Base-by-base conservation (phyloP, 2,329 filamentous ascomycete species). In the Colletotrichum chlorophyti region DNA sequence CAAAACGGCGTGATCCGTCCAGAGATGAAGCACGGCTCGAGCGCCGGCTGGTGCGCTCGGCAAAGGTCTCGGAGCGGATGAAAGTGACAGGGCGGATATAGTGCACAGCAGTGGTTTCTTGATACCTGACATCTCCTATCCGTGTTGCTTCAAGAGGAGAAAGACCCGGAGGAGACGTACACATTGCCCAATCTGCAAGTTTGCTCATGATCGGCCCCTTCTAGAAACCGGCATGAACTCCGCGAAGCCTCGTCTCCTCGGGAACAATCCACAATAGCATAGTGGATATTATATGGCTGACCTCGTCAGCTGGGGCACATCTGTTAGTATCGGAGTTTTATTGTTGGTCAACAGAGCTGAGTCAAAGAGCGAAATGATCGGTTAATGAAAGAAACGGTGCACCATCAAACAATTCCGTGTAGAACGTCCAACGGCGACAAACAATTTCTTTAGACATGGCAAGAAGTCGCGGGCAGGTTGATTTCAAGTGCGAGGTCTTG, bases 401-500 rank as follows among this genome's bases (percentile, higher is more conserved):
- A n/a, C n/a, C n/a, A n/a, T n/a, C n/a, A n/a, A n/a, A n/a, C n/a
- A n/a, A n/a, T n/a, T n/a, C n/a, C n/a, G 19, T 26, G 32, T 49
- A 24, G 34, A 32, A 31, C 51, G 19, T n/a, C 21, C n/a, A 19
- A 23, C 17, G 49, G 6, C 31, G 31, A 42, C 29, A 48, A 19
- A 41, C 42, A 41, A 26, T 49, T 49, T 40, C 51, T 40, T 54
- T 48, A 54, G 41, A 46, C 24, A 38, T n/a, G n/a, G n/a, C n/a
- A n/a, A n/a, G n/a, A n/a, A n/a, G n/a, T n/a, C n/a, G n/a, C n/a
- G n/a, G n/a, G n/a, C n/a, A n/a, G n/a, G n/a, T n/a, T n/a, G n/a
- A n/a, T n/a, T n/a, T n/a, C n/a, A n/a, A n/a, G n/a, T n/a, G n/a
- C n/a, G n/a, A n/a, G n/a, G n/a, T n/a, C n/a, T n/a, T n/a, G n/a